Base-by-base conservation (phyloP, 1,284 basidiomycete species). In the Takashimella tepidaria region DNA sequence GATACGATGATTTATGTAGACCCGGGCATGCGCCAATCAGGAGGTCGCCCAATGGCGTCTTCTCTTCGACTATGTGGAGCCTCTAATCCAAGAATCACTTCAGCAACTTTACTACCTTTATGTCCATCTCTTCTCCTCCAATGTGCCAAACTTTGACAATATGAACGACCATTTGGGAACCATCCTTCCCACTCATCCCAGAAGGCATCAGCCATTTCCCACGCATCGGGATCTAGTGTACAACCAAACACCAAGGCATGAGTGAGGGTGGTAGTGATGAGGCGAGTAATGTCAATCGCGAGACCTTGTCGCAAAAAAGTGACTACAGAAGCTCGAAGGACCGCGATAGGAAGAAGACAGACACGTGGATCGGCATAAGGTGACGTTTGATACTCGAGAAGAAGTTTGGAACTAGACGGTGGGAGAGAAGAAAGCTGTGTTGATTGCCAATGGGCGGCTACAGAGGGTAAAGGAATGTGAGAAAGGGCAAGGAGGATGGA, bases 111-210 rank as follows among this genome's bases (percentile, higher is more conserved):
- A 5, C 49, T 47, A 1, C 62, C 62, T 19, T 11, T 40, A 50
- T 64, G 60, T n/a, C 62, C 60, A 50, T 62, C 55, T 41, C 60
- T 44, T 22, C 55, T 51, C 31, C 62, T 56, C 62, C 62, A 64
- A 22, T 19, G 37, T 16, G 41, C 24, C 16, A 64, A 21, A 10
- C 47, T 53, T 6, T 16, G n/a, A 37, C 60, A 64, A 31, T 57
- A 62, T 12, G 20, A 47, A 24, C 60, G 55, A 44, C 58, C 62
- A 1, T 45, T 23, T 13, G 59, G 55, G 51, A 62, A 57, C 56
- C 57, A 64, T 11, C 24, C 27, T 24, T 54, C 54, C 62, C 62
- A 64, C n/a, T 45, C 31, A 37, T 64, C 60, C 62, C 62, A 64
- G 37, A 53, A 64, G 11, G 19, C 27, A 20, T 54, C 50, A 0